Evolutionary conservation across 1,284 basidiomycete genomes (phyloP).

Genomic region (Ceratobasidium sp.): DNA sequence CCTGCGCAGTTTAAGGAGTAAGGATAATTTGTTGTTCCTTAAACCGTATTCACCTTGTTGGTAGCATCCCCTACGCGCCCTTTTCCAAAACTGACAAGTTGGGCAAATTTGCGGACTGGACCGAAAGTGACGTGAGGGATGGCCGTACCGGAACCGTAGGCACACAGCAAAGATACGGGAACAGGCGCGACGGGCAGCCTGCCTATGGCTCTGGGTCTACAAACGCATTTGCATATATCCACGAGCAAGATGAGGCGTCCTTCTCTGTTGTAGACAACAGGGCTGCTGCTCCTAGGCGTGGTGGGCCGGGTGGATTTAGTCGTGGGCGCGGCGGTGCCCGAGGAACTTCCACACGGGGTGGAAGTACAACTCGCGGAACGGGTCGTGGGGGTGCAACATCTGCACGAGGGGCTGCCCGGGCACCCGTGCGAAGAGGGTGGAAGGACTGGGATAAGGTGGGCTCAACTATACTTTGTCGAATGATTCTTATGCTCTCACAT

Average conservation of each 20-base stretch:
- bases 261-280: constrained; percentile 98
- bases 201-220: constrained; percentile 81
- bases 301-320: constrained; percentile 65
- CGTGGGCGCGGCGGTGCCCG: constrained; percentile 68
- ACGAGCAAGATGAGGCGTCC: constrained; percentile 97
- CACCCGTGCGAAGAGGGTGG: constrained; percentile 84
- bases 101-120: constrained; percentile 98
- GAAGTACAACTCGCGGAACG: constrained; percentile 66
- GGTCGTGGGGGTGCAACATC: constrained; percentile 51
- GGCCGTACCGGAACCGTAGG: constrained; percentile 66
- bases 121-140: constrained; percentile 69
- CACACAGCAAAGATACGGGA: constrained; percentile 46
- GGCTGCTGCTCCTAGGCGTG: constrained; percentile 72
- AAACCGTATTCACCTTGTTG: constrained; percentile 52
- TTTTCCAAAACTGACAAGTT: constrained; percentile 99
- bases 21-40: background rate
- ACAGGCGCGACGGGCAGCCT: constrained; percentile 67
- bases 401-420: constrained; percentile 57
- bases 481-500: constrained; percentile 44
- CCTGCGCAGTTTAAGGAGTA: constrained; percentile 72
- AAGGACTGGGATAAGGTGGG: constrained; percentile 94
- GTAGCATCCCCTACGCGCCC: constrained; percentile 94
- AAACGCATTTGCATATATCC: constrained; percentile 98
- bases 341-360: constrained; percentile 63
- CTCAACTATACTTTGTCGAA: constrained; percentile 22